Base-by-base conservation (phyloP, 75 land plant genomes). In the Azolla pinnata region DNA sequence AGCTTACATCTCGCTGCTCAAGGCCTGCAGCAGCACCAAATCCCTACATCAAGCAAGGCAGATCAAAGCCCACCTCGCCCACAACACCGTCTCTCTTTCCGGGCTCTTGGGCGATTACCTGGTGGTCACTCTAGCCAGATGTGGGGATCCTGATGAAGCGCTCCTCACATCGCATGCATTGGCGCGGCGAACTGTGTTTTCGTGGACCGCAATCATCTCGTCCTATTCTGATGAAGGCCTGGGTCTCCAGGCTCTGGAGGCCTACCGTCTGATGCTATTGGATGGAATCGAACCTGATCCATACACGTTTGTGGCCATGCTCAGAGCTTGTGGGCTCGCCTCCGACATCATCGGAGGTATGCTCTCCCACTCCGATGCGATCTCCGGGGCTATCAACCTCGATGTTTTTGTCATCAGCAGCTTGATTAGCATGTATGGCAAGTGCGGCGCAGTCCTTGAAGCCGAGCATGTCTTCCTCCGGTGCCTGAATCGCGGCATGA, bases 271-370 rank as follows among this genome's bases (percentile, higher is more conserved):
- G 14, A 59, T 67, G 31, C 29, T 9, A 18, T 1, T 14, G 5
- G 27, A 29, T 17, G 61, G 60, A 4, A 12, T 28, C 0, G 25
- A 31, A 18, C 70, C 64, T 0, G 35, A 61, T 28, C 25, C n/a
- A 0, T 21, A 44, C 2, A 61, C 60, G 4, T 31, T 60, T 9
- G 12, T 61, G 14, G 23, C 30, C 18, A 33, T 73, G 16, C 29
- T 67, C 20, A 26, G n/a, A 0, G 59, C 64, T 0, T 73, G 70
- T 54, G 26, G 56, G n/a, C n/a, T n/a, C n/a, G n/a, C n/a, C n/a
- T n/a, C n/a, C n/a, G n/a, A n/a, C n/a, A n/a, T n/a, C n/a, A n/a
- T n/a, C n/a, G n/a, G n/a, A n/a, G n/a, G n/a, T n/a, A n/a, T n/a
- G n/a, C n/a, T n/a, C n/a, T n/a, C n/a, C n/a, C n/a, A n/a, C n/a